These are phyloP conservation scores for Petrea volubilis DNA, from an alignment of 257 asterid genomes.

Conservation along the genomic window DNA sequence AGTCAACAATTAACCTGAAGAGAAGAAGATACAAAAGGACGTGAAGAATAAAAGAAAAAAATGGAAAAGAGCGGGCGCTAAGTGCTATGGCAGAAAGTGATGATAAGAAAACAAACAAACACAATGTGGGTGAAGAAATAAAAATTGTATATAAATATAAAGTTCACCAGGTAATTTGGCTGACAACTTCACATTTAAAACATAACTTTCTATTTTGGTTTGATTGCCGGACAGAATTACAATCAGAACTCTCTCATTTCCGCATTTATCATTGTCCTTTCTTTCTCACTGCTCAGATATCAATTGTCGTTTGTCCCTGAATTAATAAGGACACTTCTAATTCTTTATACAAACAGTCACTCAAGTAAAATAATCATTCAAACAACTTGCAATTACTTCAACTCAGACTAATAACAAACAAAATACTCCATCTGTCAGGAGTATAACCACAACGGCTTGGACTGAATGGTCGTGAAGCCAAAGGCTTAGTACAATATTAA, in stretches of 20 bases:
- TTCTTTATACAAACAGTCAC: not conserved
- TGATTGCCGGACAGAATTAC: not conserved
- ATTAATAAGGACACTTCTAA: not conserved
- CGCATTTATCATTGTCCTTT: not conserved
- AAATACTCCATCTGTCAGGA: too few species aligned
- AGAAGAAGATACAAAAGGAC: too few species aligned
- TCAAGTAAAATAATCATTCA: not conserved
- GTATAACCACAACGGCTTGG: not conserved
- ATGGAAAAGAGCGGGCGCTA: not conserved
- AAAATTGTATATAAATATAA: too few species aligned
- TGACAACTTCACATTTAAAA: too few species aligned
- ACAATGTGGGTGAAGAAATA: too few species aligned
- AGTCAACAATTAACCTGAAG: too few species aligned
- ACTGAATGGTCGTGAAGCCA: not conserved
- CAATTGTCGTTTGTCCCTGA: not conserved
- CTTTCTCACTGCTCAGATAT: not conserved
- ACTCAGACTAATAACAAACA: constrained; percentile 2
- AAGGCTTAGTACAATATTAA: not conserved
- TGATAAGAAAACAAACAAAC: too few species aligned
- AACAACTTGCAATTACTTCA: not conserved
- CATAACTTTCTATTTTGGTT: not conserved
- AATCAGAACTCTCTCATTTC: not conserved
- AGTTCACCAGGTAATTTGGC: too few species aligned
- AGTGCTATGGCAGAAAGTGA: not conserved
- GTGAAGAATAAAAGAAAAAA: not conserved